phyloP scores from a whole-genome alignment of 768 basidiomycete genomes.

The Suillus plorans region DNA sequence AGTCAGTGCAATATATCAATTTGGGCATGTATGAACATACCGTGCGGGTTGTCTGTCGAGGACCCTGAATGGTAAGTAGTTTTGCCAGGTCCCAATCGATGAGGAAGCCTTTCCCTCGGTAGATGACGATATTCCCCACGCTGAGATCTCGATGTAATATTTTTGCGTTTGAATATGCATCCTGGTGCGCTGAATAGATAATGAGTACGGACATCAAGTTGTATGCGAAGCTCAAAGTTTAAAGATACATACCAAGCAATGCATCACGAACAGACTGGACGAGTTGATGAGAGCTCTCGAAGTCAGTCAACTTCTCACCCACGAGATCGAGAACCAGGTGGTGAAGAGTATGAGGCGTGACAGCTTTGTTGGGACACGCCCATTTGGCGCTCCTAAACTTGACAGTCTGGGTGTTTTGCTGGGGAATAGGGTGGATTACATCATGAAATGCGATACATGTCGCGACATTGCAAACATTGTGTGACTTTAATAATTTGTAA shows the following conservation, averaged over 20 bases:
- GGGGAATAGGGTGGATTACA: neutral
- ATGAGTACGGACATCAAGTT: neutral
- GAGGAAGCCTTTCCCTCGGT: neutral
- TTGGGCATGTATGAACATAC: neutral
- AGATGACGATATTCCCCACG: conserved; percentile 4
- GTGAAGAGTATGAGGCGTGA: conserved; percentile 5
- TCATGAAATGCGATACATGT: neutral
- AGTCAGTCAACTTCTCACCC: neutral
- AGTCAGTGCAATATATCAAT: neutral
- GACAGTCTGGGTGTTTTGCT: conserved; percentile 2
- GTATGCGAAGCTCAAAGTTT: neutral
- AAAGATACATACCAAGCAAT: neutral
- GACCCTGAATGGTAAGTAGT: neutral
- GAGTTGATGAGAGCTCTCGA: neutral
- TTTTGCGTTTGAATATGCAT: neutral
- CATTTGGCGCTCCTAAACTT: neutral
- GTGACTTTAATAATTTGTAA: neutral
- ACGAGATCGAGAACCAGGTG: neutral
- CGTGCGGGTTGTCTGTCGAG: neutral
- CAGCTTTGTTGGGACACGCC: neutral
- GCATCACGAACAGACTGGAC: conserved; percentile 4
- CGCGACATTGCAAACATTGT: neutral
- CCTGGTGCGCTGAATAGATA: neutral
- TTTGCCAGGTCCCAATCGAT: conserved; percentile 11
- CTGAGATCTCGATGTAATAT: conserved; percentile 8